These are phyloP conservation scores for Scutellaria minor DNA, from an alignment of 257 asterid species.

Conservation along the genomic window DNA sequence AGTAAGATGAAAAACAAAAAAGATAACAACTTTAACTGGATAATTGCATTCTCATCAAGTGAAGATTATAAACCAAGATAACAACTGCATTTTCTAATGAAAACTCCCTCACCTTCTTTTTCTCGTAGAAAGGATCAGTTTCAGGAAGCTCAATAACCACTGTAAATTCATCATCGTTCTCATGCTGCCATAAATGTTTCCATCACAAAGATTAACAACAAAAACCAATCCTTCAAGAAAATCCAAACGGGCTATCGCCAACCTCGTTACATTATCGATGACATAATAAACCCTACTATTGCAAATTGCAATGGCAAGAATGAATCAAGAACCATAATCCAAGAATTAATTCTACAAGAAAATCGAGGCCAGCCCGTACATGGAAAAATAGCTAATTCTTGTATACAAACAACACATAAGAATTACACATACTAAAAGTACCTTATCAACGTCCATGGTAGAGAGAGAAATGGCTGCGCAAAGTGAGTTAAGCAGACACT, in stretches of 20 bases:
- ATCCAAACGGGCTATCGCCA: background rate
- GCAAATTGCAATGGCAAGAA: too few species aligned
- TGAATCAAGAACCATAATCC: too few species aligned
- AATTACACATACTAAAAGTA: conserved; percentile 18
- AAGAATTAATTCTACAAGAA: too few species aligned
- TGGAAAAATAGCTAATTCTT: background rate
- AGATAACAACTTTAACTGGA: conserved; percentile 1
- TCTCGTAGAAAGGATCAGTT: conserved; percentile 60
- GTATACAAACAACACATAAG: background rate
- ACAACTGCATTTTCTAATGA: background rate
- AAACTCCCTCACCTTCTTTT: conserved; percentile 61
- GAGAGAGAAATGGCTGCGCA: conserved; percentile 6
- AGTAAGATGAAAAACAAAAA: background rate
- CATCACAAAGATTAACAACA: background rate
- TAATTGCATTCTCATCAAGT: conserved; percentile 15
- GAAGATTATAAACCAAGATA: background rate
- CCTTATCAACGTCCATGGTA: conserved; percentile 40
- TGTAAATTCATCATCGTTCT: conserved; percentile 45
- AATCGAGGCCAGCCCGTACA: too few species aligned
- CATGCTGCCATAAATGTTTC: conserved; percentile 44
- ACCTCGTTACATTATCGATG: background rate
- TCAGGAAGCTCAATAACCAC: conserved; percentile 64
- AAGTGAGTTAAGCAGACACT: conserved; percentile 16
- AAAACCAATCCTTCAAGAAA: background rate
- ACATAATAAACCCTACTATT: background rate